These are phyloP conservation scores for Boeremia exigua DNA, from an alignment of 2,329 filamentous ascomycete species.

Conservation along the genomic window DNA sequence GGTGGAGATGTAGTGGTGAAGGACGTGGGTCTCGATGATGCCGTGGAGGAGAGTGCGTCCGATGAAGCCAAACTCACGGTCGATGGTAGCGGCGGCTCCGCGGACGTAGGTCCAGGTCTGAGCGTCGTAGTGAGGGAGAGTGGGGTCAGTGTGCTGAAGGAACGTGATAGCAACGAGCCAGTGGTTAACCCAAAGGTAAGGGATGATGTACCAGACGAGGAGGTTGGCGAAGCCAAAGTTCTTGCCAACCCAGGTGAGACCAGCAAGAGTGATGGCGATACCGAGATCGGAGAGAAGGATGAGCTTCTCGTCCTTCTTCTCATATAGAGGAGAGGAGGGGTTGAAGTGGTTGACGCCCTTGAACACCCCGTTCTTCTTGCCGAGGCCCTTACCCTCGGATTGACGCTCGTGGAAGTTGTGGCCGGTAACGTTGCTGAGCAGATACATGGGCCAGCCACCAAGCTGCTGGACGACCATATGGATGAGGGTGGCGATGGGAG, in stretches of 20 bases:
- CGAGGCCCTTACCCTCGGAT: slow-evolving; percentile 88
- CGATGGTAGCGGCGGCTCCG: slow-evolving; percentile 92
- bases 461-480: slow-evolving; percentile 85
- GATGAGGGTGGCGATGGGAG: slow-evolving; percentile 78
- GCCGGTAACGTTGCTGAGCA: slow-evolving; percentile 89
- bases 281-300: slow-evolving; percentile 89
- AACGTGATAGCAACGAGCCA: slow-evolving; percentile 98
- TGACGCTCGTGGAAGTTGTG: slow-evolving; percentile 94
- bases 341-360: slow-evolving; percentile 95
- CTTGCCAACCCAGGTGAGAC: slow-evolving; percentile 72
- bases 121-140: slow-evolving; percentile 88
- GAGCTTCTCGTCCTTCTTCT: slow-evolving; percentile 86
- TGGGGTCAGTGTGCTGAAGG: slow-evolving; percentile 95
- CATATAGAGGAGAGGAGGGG: slow-evolving; percentile 85
- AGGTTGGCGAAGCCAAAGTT: slow-evolving; percentile 86
- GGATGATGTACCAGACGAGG: slow-evolving; percentile 91
- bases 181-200: slow-evolving; percentile 98
- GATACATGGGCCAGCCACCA: slow-evolving; percentile 90
- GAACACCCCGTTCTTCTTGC: slow-evolving; percentile 83
- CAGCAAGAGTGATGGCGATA: slow-evolving; percentile 63
- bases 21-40: slow-evolving; percentile 96
- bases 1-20: slow-evolving; percentile 95
- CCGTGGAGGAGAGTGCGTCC: slow-evolving; percentile 90
- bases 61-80: slow-evolving; percentile 96
- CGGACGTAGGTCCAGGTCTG: slow-evolving; percentile 91